Evolutionary conservation across 805 yeast genomes (phyloP).

Genomic region (Pachysolen tannophilus): DNA sequence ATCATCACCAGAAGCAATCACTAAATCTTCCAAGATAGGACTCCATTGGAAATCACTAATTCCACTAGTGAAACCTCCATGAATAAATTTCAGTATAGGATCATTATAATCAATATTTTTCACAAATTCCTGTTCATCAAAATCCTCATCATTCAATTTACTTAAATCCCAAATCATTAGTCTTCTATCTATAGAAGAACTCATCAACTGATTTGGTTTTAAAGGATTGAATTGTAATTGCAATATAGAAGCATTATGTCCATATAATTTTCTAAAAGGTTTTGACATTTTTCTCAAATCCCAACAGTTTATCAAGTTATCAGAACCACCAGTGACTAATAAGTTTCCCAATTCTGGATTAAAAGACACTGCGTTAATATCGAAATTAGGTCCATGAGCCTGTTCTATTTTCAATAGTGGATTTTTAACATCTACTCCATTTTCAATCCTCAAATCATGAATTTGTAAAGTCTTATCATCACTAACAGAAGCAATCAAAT

Average conservation of each 20-base stretch:
- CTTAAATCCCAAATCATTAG: conserved; percentile 70
- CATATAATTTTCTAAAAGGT: conserved; percentile 59
- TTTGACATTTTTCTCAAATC: conserved; percentile 57
- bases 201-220: conserved; percentile 44
- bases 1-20: conserved; percentile 71
- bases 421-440: conserved; percentile 12
- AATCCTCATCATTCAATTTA: conserved; percentile 47
- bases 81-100: conserved; percentile 71
- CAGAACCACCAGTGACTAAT: conserved; percentile 74
- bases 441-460: conserved; percentile 43
- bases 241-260: conserved; percentile 52
- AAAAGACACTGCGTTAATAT: conserved; percentile 61
- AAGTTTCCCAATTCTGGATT: conserved; percentile 46
- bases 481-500: conserved; percentile 60
- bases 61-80: conserved; percentile 78
- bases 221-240: conserved; percentile 47
- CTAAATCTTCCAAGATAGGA: conserved; percentile 47
- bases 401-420: conserved; percentile 39
- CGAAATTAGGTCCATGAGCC: conserved; percentile 41
- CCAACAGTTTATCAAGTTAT: conserved; percentile 65
- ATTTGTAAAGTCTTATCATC: conserved; percentile 60
- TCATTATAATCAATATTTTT: conserved; percentile 55
- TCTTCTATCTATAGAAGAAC: conserved; percentile 56
- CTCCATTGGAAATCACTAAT: conserved; percentile 65
- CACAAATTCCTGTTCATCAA: conserved; percentile 40